Evolutionary conservation across 2,329 filamentous ascomycete species (phyloP).

Genomic region (Colletotrichum agaves): DNA sequence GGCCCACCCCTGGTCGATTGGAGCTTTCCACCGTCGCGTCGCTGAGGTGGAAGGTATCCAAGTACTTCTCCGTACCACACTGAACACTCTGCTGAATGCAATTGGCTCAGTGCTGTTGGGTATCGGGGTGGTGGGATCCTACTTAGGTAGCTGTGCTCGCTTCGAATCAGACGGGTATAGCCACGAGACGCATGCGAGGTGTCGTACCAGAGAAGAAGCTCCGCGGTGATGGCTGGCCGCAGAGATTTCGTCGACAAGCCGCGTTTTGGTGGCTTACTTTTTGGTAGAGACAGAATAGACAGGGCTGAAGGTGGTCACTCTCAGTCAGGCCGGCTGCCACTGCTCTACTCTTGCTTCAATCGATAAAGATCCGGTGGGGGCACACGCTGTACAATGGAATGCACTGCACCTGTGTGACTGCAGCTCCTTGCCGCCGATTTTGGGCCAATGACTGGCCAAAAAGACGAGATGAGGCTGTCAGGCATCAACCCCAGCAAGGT

Average conservation of each 20-base stretch:
- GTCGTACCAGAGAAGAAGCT: neutral
- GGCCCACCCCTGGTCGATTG: slow-evolving; percentile 20
- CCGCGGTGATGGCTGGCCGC: slow-evolving; percentile 6
- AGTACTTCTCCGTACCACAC: neutral
- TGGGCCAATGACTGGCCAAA: slow-evolving; percentile 12
- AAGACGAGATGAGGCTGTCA: slow-evolving; percentile 10
- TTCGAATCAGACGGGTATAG: neutral
- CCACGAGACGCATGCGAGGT: neutral
- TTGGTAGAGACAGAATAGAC: slow-evolving; percentile 3
- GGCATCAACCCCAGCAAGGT: slow-evolving; percentile 29
- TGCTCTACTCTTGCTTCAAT: too few relatives aligned
- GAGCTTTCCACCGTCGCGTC: slow-evolving; percentile 14
- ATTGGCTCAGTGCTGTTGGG: slow-evolving; percentile 26
- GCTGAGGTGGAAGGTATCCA: neutral
- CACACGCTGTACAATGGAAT: neutral
- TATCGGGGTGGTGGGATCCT: neutral
- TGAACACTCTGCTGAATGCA: slow-evolving; percentile 16
- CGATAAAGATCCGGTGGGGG: neutral
- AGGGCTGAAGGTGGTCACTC: slow-evolving; percentile 6
- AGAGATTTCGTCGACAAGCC: slow-evolving; percentile 21
- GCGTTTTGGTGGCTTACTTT: slow-evolving; percentile 20
- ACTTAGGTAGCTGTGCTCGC: neutral
- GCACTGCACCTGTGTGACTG: slow-evolving; percentile 1
- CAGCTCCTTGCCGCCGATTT: slow-evolving; percentile 28
- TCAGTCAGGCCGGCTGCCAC: neutral